Evolutionary conservation across 495 filamentous ascomycete genomes (phyloP).

Genomic region (Penicillium samsonianum): DNA sequence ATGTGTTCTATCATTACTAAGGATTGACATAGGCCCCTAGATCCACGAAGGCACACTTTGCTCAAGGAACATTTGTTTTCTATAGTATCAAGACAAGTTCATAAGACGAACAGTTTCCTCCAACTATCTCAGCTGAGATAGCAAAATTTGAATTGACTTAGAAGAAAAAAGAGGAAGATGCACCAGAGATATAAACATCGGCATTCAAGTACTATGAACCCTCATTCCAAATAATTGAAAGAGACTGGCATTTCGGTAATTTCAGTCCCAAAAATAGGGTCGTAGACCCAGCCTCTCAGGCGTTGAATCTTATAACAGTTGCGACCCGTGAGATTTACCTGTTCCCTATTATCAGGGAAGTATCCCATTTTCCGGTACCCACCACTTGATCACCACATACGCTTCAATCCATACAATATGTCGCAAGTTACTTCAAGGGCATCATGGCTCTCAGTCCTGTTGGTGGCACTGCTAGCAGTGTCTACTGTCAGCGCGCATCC

Average conservation of each 20-base stretch:
- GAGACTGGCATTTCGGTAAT: constrained; percentile 13
- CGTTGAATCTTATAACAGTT: not conserved
- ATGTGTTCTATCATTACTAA: constrained; percentile 20
- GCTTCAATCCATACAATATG: constrained; percentile 15
- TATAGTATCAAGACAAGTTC: not conserved
- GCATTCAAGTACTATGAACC: constrained; percentile 12
- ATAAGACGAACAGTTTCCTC: not conserved
- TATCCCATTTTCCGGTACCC: not conserved
- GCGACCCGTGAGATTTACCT: not conserved
- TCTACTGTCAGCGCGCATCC: constrained; percentile 22
- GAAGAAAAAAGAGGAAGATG: not conserved
- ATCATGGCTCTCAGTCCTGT: constrained; percentile 3
- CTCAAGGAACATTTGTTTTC: not conserved
- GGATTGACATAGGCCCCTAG: constrained; percentile 22
- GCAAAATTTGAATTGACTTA: not conserved
- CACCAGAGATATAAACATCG: constrained; percentile 3
- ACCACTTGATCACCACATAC: not conserved
- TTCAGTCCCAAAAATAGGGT: constrained; percentile 3
- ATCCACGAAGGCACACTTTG: constrained; percentile 2
- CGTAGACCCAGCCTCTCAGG: constrained; percentile 1
- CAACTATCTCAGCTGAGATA: not conserved
- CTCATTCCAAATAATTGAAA: constrained; percentile 25
- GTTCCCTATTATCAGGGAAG: not conserved
- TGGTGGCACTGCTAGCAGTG: constrained; percentile 13
- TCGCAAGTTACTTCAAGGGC: not conserved